A percentile compares a stretch with the other conserved stretches of the same genome.
Evolutionary conservation across 306 rosid species (phyloP).

Genomic region (Coriaria nepalensis): DNA sequence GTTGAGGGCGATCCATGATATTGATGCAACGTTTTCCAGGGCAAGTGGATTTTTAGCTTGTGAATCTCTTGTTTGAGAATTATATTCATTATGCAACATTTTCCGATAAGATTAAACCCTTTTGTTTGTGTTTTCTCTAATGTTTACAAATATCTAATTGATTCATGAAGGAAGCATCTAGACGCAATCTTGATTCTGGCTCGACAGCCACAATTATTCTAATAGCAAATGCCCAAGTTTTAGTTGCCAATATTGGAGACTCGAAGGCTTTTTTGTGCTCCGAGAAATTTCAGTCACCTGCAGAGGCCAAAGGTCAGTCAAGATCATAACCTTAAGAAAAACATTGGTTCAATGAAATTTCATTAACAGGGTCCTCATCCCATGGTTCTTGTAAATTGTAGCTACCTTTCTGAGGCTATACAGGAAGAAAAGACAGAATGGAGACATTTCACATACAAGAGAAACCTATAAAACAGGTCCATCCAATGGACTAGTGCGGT

Average conservation of each 20-base stretch:
- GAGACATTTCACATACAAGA: conserved; percentile 43
- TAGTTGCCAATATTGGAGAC: conserved; percentile 95
- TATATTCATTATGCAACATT: too few relatives aligned
- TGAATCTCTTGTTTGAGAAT: neutral
- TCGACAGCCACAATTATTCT: conserved; percentile 73
- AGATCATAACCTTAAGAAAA: conserved; percentile 8
- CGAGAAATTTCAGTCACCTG: conserved; percentile 53
- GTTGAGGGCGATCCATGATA: conserved; percentile 75
- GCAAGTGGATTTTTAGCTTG: conserved; percentile 28
- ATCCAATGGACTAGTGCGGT: conserved; percentile 40
- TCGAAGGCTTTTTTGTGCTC: conserved; percentile 89
- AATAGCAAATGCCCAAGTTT: conserved; percentile 70
- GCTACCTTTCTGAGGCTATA: conserved; percentile 56
- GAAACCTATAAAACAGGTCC: conserved; percentile 41
- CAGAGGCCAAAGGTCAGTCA: conserved; percentile 81
- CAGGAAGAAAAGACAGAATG: conserved; percentile 46
- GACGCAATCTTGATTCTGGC: conserved; percentile 48
- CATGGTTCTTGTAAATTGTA: conserved; percentile 31
- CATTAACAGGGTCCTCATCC: conserved; percentile 14
- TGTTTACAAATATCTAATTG: conserved; percentile 30
- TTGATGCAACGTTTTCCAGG: conserved; percentile 77
- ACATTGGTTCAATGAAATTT: neutral
- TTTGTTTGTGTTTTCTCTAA: conserved; percentile 8
- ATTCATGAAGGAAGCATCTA: conserved; percentile 70
- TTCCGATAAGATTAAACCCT: too few relatives aligned